phyloP scores from a whole-genome alignment of 169 alveolate species.

The Plasmodium knowlesi region DNA sequence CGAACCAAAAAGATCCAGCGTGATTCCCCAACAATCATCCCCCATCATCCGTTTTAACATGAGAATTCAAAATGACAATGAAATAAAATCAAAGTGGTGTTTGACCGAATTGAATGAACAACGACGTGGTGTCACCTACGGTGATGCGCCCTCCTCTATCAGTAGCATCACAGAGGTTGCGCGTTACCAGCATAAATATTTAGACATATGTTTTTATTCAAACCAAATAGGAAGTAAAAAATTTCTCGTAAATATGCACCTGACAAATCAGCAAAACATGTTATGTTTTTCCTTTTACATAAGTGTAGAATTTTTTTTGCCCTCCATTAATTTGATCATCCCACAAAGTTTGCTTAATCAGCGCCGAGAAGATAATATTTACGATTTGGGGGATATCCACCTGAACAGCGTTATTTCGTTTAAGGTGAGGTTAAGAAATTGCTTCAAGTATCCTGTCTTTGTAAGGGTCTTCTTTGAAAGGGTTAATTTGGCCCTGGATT shows the following conservation, averaged over 20 bases:
- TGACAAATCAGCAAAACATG: neutral
- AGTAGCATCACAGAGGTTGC: constrained; percentile 6
- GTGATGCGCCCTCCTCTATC: neutral
- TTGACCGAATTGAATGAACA: constrained; percentile 9
- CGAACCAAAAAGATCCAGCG: neutral
- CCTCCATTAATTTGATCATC: constrained; percentile 31
- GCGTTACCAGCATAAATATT: constrained; percentile 64
- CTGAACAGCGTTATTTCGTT: constrained; percentile 44
- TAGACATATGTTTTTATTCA: constrained; percentile 64
- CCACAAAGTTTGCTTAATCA: constrained; percentile 17
- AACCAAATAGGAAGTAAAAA: constrained; percentile 60
- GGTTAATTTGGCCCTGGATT: neutral
- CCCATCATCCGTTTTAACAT: constrained; percentile 27
- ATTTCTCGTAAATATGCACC: constrained; percentile 40
- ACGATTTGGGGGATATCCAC: constrained; percentile 58
- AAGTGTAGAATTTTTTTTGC: constrained; percentile 66
- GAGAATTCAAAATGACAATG: constrained; percentile 27
- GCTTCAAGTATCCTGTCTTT: constrained; percentile 46
- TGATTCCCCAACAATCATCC: neutral
- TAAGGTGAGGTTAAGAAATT: constrained; percentile 56
- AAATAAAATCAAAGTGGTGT: constrained; percentile 46
- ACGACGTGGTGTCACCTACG: neutral
- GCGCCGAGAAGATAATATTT: constrained; percentile 9
- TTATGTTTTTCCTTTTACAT: constrained; percentile 67
- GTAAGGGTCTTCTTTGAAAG: constrained; percentile 34